Evolutionary conservation across 306 rosid genomes (phyloP).

Genomic region (Hylodesmum podocarpum): DNA sequence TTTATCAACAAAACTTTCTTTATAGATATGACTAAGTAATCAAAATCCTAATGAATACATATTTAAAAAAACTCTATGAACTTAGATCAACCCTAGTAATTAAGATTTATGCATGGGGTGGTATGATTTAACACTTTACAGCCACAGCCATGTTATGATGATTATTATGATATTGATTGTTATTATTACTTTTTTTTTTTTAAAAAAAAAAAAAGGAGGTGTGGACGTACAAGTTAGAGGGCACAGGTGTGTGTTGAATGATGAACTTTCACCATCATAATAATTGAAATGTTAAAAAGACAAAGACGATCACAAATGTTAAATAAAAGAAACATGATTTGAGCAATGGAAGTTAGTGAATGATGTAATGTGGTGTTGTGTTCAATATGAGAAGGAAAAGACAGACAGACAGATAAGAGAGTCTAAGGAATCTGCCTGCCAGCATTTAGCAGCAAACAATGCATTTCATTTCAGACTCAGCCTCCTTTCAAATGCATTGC

Average conservation of each 20-base stretch:
- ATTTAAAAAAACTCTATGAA: too few species aligned
- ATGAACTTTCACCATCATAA: constrained; percentile 26
- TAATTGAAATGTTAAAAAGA: constrained; percentile 25
- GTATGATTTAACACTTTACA: neutral
- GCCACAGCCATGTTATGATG: neutral
- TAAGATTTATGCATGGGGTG: too few species aligned
- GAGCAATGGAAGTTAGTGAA: neutral
- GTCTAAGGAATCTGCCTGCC: constrained; percentile 8
- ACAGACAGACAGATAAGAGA: constrained; percentile 22
- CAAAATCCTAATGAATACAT: too few species aligned
- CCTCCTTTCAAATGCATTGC: neutral
- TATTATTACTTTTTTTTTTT: neutral
- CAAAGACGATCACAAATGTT: neutral
- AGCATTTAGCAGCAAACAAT: neutral
- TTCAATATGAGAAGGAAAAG: neutral
- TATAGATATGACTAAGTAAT: too few species aligned
- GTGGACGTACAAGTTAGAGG: neutral
- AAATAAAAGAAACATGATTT: constrained; percentile 18
- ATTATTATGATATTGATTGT: too few species aligned
- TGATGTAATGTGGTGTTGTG: neutral
- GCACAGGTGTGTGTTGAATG: constrained; percentile 15
- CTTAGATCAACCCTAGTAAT: too few species aligned
- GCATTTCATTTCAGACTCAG: neutral
- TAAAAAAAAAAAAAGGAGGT: constrained; percentile 16
- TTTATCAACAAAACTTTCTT: too few species aligned